These are phyloP conservation scores for Wickerhamomyces sp. DNA, from an alignment of 1,139 yeast genomes.

Conservation along the genomic window DNA sequence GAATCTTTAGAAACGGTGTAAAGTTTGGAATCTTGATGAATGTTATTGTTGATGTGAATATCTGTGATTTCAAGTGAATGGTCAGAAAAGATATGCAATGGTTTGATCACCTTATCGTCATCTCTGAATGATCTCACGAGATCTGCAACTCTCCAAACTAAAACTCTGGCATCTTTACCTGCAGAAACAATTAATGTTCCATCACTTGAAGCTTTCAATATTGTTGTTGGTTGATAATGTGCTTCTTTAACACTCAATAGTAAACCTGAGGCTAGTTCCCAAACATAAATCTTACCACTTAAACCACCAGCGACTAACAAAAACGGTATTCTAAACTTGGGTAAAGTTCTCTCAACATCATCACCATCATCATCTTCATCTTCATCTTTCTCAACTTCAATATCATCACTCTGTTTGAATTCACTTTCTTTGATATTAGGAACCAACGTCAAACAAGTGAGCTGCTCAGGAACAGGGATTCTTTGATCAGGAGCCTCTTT, in stretches of 20 bases:
- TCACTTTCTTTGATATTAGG: too few species aligned
- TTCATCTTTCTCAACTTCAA: constrained; percentile 10
- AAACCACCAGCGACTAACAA: constrained; percentile 67
- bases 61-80: constrained; percentile 76
- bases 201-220: constrained; percentile 53
- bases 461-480: constrained; percentile 79
- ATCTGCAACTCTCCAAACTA: constrained; percentile 70
- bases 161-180: constrained; percentile 77
- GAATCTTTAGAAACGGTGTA: constrained; percentile 72
- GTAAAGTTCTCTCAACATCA: constrained; percentile 18
- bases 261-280: constrained; percentile 84
- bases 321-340: constrained; percentile 52
- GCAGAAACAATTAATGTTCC: constrained; percentile 69
- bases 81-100: constrained; percentile 53
- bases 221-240: constrained; percentile 75
- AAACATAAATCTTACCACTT: constrained; percentile 70
- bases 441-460: constrained; percentile 51
- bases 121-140: constrained; percentile 37
- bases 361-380: constrained; percentile 23
- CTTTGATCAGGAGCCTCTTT: constrained; percentile 82
- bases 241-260: constrained; percentile 70
- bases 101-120: constrained; percentile 33
- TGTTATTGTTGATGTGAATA: constrained; percentile 46
- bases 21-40: constrained; percentile 54
- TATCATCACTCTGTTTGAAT: too few species aligned